A percentile compares a stretch with the other conserved stretches of the same genome.
Evolutionary conservation across 2,329 filamentous ascomycete species (phyloP).

Genomic region (Nigrospora oryzae): DNA sequence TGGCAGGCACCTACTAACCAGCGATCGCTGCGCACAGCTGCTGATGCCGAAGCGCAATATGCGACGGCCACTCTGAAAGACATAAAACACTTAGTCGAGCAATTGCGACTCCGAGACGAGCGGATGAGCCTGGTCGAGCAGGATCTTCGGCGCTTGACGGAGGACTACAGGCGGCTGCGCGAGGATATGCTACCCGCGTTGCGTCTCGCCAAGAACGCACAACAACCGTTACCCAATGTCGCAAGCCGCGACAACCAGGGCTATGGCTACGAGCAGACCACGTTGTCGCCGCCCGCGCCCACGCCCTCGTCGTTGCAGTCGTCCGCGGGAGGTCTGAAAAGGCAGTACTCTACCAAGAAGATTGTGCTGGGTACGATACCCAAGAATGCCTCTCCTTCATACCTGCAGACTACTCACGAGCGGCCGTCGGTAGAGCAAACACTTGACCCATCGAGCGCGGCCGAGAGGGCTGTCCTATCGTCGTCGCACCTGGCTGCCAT

Average conservation of each 20-base stretch:
- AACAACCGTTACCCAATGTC: slow-evolving; percentile 69
- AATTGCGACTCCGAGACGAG: slow-evolving; percentile 83
- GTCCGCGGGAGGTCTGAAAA: slow-evolving; percentile 46
- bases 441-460: slow-evolving; percentile 61
- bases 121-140: slow-evolving; percentile 76
- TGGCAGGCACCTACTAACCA: neutral
- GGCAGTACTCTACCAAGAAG: slow-evolving; percentile 70
- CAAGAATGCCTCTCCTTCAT: slow-evolving; percentile 70
- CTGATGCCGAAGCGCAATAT: slow-evolving; percentile 80
- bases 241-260: slow-evolving; percentile 26
- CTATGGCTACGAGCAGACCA: slow-evolving; percentile 43
- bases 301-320: slow-evolving; percentile 43
- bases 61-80: slow-evolving; percentile 87
- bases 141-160: slow-evolving; percentile 73
- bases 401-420: slow-evolving; percentile 62
- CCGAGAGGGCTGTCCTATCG: slow-evolving; percentile 56
- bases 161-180: slow-evolving; percentile 80
- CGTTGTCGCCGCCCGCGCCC: slow-evolving; percentile 47
- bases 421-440: slow-evolving; percentile 53
- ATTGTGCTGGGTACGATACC: slow-evolving; percentile 62
- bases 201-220: slow-evolving; percentile 83
- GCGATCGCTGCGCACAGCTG: slow-evolving; percentile 47
- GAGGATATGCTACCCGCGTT: slow-evolving; percentile 89
- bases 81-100: slow-evolving; percentile 82
- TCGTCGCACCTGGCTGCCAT: slow-evolving; percentile 64